Percentiles rank a stretch among this genome's conserved stretches.
Evolutionary conservation across 805 yeast genomes (phyloP).

Genomic region (Nakazawaea sp.): DNA sequence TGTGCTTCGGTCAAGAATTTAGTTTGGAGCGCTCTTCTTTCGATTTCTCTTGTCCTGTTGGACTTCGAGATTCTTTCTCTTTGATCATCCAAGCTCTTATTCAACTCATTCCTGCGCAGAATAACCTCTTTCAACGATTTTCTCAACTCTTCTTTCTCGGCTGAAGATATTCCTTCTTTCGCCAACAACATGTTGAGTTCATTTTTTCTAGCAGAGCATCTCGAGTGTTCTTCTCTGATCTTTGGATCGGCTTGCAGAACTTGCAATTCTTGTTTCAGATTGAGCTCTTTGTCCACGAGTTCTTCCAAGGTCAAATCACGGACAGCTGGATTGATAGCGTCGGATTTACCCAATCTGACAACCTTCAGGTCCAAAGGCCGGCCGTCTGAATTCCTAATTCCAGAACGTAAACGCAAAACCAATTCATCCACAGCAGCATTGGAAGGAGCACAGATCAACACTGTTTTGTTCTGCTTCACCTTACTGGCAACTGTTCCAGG

Average conservation of each 20-base stretch:
- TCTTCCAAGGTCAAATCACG: constrained; percentile 82
- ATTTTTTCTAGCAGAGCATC: constrained; percentile 53
- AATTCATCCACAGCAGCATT: constrained; percentile 98
- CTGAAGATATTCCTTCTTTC: constrained; percentile 21
- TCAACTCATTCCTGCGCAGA: constrained; percentile 58
- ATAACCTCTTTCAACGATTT: constrained; percentile 47
- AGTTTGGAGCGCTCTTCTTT: constrained; percentile 68
- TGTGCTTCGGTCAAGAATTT: constrained; percentile 68
- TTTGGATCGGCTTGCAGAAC: constrained; percentile 36
- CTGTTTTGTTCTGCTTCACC: constrained; percentile 33
- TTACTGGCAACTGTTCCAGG: constrained; percentile 9
- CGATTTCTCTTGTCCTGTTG: constrained; percentile 69
- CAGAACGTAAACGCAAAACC: constrained; percentile 71
- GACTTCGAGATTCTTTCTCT: constrained; percentile 68
- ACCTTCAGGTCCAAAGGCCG: constrained; percentile 50
- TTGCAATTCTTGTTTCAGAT: constrained; percentile 28
- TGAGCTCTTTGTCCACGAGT: constrained; percentile 59
- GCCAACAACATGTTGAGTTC: constrained; percentile 33
- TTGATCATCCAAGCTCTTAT: constrained; percentile 68
- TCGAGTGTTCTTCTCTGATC: constrained; percentile 43
- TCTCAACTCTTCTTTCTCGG: constrained; percentile 42
- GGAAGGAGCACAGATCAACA: constrained; percentile 94
- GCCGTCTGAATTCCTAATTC: constrained; percentile 56
- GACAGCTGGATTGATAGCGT: constrained; percentile 78
- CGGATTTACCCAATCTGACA: constrained; percentile 86